Conservation (phyloP, 1,284 basidiomycete genomes). For the Cryptococcus sp. region DNA sequence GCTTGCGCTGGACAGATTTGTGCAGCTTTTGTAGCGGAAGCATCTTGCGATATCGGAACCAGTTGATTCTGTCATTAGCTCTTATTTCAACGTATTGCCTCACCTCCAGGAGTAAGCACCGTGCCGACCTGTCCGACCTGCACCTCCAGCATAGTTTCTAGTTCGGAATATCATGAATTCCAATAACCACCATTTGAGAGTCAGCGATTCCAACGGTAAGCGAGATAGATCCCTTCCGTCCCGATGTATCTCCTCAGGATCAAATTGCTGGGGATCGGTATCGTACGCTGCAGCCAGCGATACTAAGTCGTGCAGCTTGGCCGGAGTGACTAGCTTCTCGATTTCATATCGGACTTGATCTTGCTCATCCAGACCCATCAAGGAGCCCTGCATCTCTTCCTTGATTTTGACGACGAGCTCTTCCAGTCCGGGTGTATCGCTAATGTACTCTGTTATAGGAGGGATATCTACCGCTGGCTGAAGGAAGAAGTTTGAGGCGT, state of each 20-base stretch:
- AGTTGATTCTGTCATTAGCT: not conserved
- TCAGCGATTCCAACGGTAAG: constrained; percentile 11
- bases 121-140: constrained; percentile 2
- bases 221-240: constrained; percentile 8
- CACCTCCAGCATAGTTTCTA: constrained; percentile 13
- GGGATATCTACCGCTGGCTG: constrained; percentile 11
- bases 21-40: constrained; percentile 2
- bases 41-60: constrained; percentile 5
- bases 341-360: constrained; percentile 1
- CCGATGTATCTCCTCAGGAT: not conserved
- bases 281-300: constrained; percentile 13
- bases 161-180: constrained; percentile 19
- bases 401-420: constrained; percentile 7
- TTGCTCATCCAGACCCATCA: constrained; percentile 10
- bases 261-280: not conserved
- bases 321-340: constrained; percentile 6
- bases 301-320: constrained; percentile 7
- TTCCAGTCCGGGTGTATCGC: constrained; percentile 1
- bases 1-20: not conserved
- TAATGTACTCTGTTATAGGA: not conserved
- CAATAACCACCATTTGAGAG: constrained; percentile 13
- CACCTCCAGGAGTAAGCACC: constrained; percentile 11
- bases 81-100: not conserved
- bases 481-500: constrained; percentile 13
- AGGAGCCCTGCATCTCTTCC: not conserved